phyloP scores from a whole-genome alignment of 1,139 yeast genomes.

The Kurtzmaniella natalensis region DNA sequence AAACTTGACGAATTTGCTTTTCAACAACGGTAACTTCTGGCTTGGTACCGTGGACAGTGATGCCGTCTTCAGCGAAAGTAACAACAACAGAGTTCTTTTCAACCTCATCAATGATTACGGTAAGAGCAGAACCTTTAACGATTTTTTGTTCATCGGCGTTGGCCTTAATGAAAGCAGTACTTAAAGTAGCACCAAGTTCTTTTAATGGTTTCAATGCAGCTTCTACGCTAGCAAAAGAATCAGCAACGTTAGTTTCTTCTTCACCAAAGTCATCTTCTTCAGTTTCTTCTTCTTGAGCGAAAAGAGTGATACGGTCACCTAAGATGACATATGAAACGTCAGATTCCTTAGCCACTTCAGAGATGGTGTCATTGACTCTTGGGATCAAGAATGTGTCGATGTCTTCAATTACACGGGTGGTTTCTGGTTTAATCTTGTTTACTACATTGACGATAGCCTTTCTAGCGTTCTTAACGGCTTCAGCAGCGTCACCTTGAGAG shows the following conservation, averaged over 20 bases:
- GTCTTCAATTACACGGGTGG: conserved; percentile 55
- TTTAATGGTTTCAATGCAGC: conserved; percentile 53
- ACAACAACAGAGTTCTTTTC: conserved; percentile 38
- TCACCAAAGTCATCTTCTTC: conserved; percentile 36
- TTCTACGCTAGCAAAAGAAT: conserved; percentile 46
- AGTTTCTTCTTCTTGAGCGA: conserved; percentile 21
- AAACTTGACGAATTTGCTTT: conserved; percentile 49
- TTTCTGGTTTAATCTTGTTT: conserved; percentile 67
- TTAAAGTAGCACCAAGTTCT: conserved; percentile 52
- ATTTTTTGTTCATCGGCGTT: conserved; percentile 54
- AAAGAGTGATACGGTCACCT: conserved; percentile 39
- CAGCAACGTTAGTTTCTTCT: conserved; percentile 16
- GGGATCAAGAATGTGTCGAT: conserved; percentile 65
- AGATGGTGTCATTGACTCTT: conserved; percentile 44
- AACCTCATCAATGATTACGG: conserved; percentile 39
- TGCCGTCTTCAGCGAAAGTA: conserved; percentile 44
- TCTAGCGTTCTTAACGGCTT: conserved; percentile 43
- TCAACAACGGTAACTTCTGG: conserved; percentile 50
- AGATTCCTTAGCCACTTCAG: conserved; percentile 42
- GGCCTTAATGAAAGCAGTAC: conserved; percentile 48
- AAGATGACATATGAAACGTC: conserved; percentile 56
- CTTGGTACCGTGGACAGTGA: conserved; percentile 60
- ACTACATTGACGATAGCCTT: conserved; percentile 69
- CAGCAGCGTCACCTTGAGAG: conserved; percentile 28
- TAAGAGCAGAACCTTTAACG: conserved; percentile 53